Base-by-base conservation (phyloP, 2,329 filamentous ascomycete species). In the Amesomyces nigricolor region DNA sequence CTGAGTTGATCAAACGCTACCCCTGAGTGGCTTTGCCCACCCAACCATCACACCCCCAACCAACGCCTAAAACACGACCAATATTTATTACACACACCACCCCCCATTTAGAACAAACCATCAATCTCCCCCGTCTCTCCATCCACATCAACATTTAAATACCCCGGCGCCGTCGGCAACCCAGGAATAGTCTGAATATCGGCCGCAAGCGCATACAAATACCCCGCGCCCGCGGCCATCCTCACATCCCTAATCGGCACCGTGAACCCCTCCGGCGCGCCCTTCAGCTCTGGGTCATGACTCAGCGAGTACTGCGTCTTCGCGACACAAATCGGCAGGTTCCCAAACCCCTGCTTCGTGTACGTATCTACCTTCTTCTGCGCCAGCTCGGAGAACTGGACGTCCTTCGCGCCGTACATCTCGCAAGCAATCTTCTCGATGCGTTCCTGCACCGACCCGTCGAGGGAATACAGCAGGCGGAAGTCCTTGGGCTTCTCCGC, bases 121-220 rank as follows among this genome's bases (percentile, higher is more conserved):
- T 89, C 84, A 62, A 92, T 89, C 74, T 92, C 88, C 53, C 88
- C 88, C n/a, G 87, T 91, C 75, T 91, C 87, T 5, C 78, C 73
- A 65, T 92, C 86, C 38, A 87, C 86, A 63, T 96, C 92, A 45
- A 96, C 91, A 66, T 96, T 96, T 59, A 97, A 77, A 69, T 97
- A 97, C 10, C 94, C 94, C 8, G 92, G 94, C 17, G 92, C 92
- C 8, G 94, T 97, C 9, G 92, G 92, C 61, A 99, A 77, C 59
- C 94, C 94, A 13, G 94, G 94, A 61, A 99, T 99, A 1, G 94
- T 99, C 78, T 97, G 94, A 63, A 99, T 97, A 68, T 99, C 94
- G 13, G 94, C 94, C 52, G 94, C 94, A 59, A 97, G 80, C 6
- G 94, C 94, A 65, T 96, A 96, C 80, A 96, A 75, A 71, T 96